Percentiles rank a stretch among this genome's conserved stretches.
These are phyloP conservation scores for Candida arabinofermentans DNA, from an alignment of 805 yeast genomes.

Conservation along the genomic window DNA sequence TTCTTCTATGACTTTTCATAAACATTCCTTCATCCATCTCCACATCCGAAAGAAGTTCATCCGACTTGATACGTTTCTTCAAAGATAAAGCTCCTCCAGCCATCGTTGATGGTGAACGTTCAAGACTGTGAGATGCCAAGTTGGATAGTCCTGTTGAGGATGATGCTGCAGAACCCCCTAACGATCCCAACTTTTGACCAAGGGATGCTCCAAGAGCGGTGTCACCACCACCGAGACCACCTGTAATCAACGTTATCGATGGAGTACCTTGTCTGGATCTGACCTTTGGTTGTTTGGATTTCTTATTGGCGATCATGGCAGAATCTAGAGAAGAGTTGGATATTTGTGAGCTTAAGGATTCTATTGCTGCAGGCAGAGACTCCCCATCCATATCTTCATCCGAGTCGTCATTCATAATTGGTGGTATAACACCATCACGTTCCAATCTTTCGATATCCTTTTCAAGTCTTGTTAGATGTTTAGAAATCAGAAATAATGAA, in stretches of 20 bases:
- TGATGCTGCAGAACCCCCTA: neutral
- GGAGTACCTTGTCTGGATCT: conserved; percentile 21
- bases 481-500: conserved; percentile 70
- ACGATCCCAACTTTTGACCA: neutral
- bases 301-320: conserved; percentile 8
- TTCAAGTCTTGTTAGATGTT: conserved; percentile 70
- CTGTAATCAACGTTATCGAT: neutral
- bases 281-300: conserved; percentile 9
- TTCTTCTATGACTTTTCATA: conserved; percentile 11
- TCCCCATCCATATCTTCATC: conserved; percentile 19
- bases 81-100: conserved; percentile 5
- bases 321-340: conserved; percentile 19
- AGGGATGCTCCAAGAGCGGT: neutral
- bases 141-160: neutral
- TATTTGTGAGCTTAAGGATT: conserved; percentile 17
- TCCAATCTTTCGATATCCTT: conserved; percentile 73
- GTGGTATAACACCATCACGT: conserved; percentile 74
- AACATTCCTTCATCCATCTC: conserved; percentile 18
- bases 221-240: neutral
- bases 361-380: conserved; percentile 10
- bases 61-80: conserved; percentile 16
- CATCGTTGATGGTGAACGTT: neutral
- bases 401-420: conserved; percentile 31
- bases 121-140: neutral
- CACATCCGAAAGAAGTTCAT: conserved; percentile 15